Conservation (phyloP, 768 basidiomycete genomes). For the Solioccasus polychromus region DNA sequence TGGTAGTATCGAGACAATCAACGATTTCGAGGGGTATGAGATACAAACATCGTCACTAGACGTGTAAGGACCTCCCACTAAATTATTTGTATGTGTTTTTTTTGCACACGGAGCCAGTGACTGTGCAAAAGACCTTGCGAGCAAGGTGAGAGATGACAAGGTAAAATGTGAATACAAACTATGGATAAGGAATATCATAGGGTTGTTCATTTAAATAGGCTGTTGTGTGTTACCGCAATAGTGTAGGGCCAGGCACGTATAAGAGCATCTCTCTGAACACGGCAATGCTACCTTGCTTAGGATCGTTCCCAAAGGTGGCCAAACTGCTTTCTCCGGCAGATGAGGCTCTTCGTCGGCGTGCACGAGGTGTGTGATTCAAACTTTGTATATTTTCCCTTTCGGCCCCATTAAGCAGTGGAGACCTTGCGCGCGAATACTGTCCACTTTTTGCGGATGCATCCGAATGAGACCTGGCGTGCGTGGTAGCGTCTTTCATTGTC, state of each 20-base stretch:
- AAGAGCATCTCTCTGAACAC: background rate
- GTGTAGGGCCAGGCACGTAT: background rate
- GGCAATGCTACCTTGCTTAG: slow-evolving; percentile 1
- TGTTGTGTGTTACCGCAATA: slow-evolving; percentile 1
- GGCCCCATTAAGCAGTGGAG: slow-evolving; percentile 5
- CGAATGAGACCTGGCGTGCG: slow-evolving; percentile 22
- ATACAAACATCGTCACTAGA: too few species aligned
- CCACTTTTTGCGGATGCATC: slow-evolving; percentile 20
- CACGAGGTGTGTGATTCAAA: slow-evolving; percentile 10
- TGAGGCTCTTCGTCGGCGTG: slow-evolving; percentile 43
- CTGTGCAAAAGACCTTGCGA: too few species aligned
- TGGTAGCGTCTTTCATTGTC: slow-evolving; percentile 1
- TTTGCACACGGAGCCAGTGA: too few species aligned
- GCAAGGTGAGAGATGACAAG: too few species aligned
- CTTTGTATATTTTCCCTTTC: slow-evolving; percentile 1
- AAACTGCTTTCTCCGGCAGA: slow-evolving; percentile 42
- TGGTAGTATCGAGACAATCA: too few species aligned
- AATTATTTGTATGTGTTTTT: too few species aligned
- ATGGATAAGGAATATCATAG: too few species aligned
- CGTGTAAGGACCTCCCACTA: too few species aligned
- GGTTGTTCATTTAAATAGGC: background rate
- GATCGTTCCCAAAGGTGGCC: background rate
- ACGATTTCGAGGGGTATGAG: too few species aligned
- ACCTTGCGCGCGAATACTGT: slow-evolving; percentile 11
- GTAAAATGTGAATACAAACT: too few species aligned